Evolutionary conservation across 2,329 filamentous ascomycete species (phyloP).

Genomic region (Mycosphaerella arachidis): DNA sequence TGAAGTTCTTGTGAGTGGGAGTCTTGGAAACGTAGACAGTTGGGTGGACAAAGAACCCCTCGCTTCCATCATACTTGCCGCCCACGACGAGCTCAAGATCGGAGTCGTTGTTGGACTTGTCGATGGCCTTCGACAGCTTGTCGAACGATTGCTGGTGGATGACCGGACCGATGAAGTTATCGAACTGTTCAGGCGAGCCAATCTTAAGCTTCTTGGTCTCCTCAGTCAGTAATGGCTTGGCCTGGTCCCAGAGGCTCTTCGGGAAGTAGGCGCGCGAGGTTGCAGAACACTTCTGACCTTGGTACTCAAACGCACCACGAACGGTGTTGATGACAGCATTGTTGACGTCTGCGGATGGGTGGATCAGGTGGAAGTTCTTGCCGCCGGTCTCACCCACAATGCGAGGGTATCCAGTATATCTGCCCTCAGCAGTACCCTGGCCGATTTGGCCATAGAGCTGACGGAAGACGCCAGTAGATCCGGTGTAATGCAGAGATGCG

Average conservation of each 20-base stretch:
- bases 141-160: constrained; percentile 80
- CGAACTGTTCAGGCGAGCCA: constrained; percentile 64
- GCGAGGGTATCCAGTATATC: constrained; percentile 79
- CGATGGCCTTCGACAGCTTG: constrained; percentile 71
- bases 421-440: constrained; percentile 71
- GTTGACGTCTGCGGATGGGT: constrained; percentile 68
- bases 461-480: constrained; percentile 87
- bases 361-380: constrained; percentile 88
- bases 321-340: constrained; percentile 80
- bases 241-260: constrained; percentile 67
- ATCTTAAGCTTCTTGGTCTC: constrained; percentile 68
- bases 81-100: constrained; percentile 70
- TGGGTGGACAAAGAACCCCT: constrained; percentile 79
- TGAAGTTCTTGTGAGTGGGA: constrained; percentile 68
- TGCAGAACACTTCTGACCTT: constrained; percentile 87
- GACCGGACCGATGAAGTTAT: constrained; percentile 81
- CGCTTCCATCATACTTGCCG: constrained; percentile 70
- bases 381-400: constrained; percentile 88
- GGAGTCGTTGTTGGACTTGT: constrained; percentile 70
- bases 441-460: constrained; percentile 84
- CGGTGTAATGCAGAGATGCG: constrained; percentile 90
- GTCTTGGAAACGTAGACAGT: constrained; percentile 75
- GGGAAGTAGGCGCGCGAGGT: constrained; percentile 77
- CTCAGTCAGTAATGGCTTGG: constrained; percentile 61
- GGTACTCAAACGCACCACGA: constrained; percentile 83